Evolutionary conservation across 495 filamentous ascomycete species (phyloP).

Genomic region (Cenococcum geophilum): DNA sequence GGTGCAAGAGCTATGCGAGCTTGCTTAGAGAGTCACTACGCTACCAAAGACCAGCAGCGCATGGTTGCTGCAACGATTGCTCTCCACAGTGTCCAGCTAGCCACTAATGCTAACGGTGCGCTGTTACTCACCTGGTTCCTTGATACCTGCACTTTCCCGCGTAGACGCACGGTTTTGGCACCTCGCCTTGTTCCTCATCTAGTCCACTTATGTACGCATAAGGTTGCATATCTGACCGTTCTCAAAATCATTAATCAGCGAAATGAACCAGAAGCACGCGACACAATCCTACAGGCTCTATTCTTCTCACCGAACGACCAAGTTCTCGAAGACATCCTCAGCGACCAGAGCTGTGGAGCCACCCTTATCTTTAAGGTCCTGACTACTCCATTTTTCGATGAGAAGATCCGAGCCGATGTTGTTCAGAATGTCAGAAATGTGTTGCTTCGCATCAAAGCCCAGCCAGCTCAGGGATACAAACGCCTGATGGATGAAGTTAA

Average conservation of each 20-base stretch:
- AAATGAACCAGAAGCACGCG: constrained; percentile 88
- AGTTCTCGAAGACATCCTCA: constrained; percentile 81
- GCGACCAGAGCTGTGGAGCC: constrained; percentile 85
- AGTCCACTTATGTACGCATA: constrained; percentile 97
- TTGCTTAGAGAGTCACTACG: constrained; percentile 91
- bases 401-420: constrained; percentile 77
- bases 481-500: constrained; percentile 97
- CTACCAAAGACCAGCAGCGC: constrained; percentile 90
- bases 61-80: constrained; percentile 93
- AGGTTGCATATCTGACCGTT: constrained; percentile 95
- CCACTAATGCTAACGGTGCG: constrained; percentile 93
- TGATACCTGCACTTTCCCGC: constrained; percentile 94
- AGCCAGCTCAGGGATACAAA: constrained; percentile 94
- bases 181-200: constrained; percentile 90
- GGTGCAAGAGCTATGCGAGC: constrained; percentile 94
- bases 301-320: constrained; percentile 92
- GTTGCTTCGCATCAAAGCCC: constrained; percentile 80
- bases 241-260: constrained; percentile 98
- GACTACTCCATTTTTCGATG: constrained; percentile 96
- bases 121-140: constrained; percentile 95
- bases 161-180: constrained; percentile 83
- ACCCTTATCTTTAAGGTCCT: constrained; percentile 97
- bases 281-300: constrained; percentile 81
- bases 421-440: constrained; percentile 88
- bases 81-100: constrained; percentile 90